Conservation (phyloP, 2,329 filamentous ascomycete genomes). For the Aspergillus oerlinghausenensis region DNA sequence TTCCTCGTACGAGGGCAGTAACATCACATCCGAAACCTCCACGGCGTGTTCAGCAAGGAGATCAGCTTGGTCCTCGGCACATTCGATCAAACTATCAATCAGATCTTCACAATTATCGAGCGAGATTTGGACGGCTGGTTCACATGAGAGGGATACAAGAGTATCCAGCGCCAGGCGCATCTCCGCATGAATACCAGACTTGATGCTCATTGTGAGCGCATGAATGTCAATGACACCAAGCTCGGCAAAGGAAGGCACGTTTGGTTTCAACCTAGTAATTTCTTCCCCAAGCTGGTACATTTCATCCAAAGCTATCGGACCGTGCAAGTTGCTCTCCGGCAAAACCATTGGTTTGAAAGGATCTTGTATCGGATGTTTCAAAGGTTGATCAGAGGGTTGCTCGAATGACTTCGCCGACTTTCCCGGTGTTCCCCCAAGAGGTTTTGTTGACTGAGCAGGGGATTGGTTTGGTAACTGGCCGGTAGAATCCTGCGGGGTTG, state of each 20-base stretch:
- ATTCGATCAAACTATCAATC: conserved; percentile 82
- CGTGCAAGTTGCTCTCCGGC: conserved; percentile 55
- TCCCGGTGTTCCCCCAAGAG: conserved; percentile 19
- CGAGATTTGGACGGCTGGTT: conserved; percentile 59
- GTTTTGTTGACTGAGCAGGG: conserved; percentile 26
- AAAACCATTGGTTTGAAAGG: conserved; percentile 45
- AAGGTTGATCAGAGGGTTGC: conserved; percentile 26
- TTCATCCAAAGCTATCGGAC: conserved; percentile 66
- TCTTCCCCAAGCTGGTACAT: conserved; percentile 62
- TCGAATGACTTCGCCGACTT: conserved; percentile 29
- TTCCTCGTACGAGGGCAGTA: conserved; percentile 82
- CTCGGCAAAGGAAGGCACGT: conserved; percentile 69
- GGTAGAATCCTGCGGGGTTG: conserved; percentile 24
- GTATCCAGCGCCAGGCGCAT: conserved; percentile 87
- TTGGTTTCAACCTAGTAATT: conserved; percentile 65
- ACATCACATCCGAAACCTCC: conserved; percentile 81
- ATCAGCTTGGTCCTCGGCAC: conserved; percentile 83
- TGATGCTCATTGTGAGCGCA: conserved; percentile 80
- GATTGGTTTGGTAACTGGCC: conserved; percentile 26
- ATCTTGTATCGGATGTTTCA: conserved; percentile 39
- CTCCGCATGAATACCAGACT: conserved; percentile 84
- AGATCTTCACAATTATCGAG: conserved; percentile 79
- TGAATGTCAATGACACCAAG: conserved; percentile 86
- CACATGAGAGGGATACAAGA: conserved; percentile 66
- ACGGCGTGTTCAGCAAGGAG: conserved; percentile 76